A percentile compares a stretch with the other conserved stretches of the same genome.
phyloP scores from a whole-genome alignment of 495 filamentous ascomycete species.

The Cudoniella acicularis region DNA sequence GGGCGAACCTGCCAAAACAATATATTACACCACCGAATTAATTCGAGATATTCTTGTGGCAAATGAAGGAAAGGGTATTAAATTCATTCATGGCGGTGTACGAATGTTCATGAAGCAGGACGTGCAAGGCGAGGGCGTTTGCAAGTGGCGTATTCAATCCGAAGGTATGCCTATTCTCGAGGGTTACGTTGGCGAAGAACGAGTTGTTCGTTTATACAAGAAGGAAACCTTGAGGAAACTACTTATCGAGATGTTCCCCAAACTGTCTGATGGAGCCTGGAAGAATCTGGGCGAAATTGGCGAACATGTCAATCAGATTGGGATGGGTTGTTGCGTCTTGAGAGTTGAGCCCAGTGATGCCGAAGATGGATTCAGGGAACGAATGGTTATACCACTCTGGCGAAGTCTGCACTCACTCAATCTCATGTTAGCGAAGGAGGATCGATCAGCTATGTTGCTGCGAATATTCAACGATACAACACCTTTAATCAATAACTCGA shows the following conservation, averaged over 20 bases:
- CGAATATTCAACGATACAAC: constrained; percentile 83
- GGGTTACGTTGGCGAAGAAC: constrained; percentile 76
- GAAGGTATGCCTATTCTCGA: constrained; percentile 87
- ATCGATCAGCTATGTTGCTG: constrained; percentile 86
- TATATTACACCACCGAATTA: constrained; percentile 91
- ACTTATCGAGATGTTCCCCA: constrained; percentile 93
- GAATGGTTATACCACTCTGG: constrained; percentile 88
- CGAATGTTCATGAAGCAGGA: constrained; percentile 99
- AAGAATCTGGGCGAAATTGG: constrained; percentile 81
- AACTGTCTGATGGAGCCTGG: constrained; percentile 64
- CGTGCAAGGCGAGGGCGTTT: constrained; percentile 75
- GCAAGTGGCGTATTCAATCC: constrained; percentile 90
- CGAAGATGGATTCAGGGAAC: constrained; percentile 71
- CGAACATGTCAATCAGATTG: constrained; percentile 70
- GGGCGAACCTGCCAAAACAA: constrained; percentile 76
- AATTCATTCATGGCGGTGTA: constrained; percentile 93
- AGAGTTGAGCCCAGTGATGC: constrained; percentile 66
- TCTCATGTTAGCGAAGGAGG: constrained; percentile 96
- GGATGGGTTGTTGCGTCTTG: constrained; percentile 89
- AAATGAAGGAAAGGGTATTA: constrained; percentile 87
- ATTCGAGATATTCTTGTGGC: constrained; percentile 73
- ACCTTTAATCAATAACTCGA: constrained; percentile 56
- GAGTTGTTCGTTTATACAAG: constrained; percentile 69
- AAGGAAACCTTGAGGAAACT: constrained; percentile 73
- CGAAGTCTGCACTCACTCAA: constrained; percentile 81